Base-by-base conservation (phyloP, 306 rosid genomes). In the Trichosanthes cucumerina region DNA sequence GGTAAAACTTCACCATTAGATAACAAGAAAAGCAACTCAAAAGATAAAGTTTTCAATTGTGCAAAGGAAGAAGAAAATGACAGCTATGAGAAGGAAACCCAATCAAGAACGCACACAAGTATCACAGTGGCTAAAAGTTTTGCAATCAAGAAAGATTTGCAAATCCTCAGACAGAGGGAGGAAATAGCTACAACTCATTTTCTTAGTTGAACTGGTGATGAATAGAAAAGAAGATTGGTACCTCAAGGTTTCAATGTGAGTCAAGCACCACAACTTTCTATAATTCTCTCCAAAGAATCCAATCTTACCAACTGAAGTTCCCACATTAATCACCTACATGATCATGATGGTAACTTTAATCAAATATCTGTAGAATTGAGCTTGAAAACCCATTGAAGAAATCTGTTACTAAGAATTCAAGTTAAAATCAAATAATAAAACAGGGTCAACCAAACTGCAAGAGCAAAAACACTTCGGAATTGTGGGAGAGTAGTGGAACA, bases 211-310 rank as follows among this genome's bases (percentile, higher is more conserved):
- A 38, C 23, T 47, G 26, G 43, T 2, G 43, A 44, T 47, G 60
- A 49, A 8, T 49, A 46, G 26, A 49, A 49, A 75, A 44, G 11
- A 41, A 74, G n/a, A 31, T 14, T 57, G 75, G 28, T 95, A 90
- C 99, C 99, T 88, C 52, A 92, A 59, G 76, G 97, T 95, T 85
- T 92, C 99, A 70, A 92, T 91, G 71, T 95, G 92, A 31, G 93
- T 92, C 85, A 95, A 84, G 81, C 99, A 95, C 99, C 99, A 95
- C 76, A 95, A 91, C 90, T 92, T 92, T 83, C 82, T 85, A 86
- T 80, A 83, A n/a, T 70, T 81, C 73, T 90, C 97, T 85, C 97
- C 99, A 62, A 87, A 86, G 83, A 91, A 83, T 19, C 99, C 99
- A 81, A 95, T 89, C 84, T 88, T 92, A 63, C 96, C 93, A 41